Base-by-base conservation (phyloP, 2,329 filamentous ascomycete genomes). In the Cordyceps fumosorosea region DNA sequence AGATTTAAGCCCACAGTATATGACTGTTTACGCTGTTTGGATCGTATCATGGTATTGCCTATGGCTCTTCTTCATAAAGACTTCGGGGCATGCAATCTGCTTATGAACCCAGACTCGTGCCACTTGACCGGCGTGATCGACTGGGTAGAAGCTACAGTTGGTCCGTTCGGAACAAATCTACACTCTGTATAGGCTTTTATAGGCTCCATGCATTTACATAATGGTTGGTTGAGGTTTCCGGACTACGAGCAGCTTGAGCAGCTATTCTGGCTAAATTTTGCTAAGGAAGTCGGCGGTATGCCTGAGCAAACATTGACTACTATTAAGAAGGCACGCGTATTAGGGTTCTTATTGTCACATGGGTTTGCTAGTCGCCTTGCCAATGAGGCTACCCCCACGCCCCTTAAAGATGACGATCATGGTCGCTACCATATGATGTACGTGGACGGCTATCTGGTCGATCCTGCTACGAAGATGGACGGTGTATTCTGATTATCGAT, bases 111-210 rank as follows among this genome's bases (percentile, higher is more conserved):
- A 37, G 56, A 16, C 50, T 66, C 73, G 34, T 77, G 70, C 66
- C 71, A 74, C 66, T 63, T 79, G 3, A 67, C 68, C 37, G 75
- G 76, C 1, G 74, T 78, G 12, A 69, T 79, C 61, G 75, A 78
- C 68, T 79, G 73, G 75, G 72, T 75, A 0, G 74, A 78, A 65
- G 72, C 75, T 4, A 68, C 72, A 54, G 69, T 78, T 32, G 58
- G 69, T n/a, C 74, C 76, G 10, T 79, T 79, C 64, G 75, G 76
- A 3, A 40, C 72, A 0, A 77, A 77, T 56, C 67, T 78, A 1
- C 66, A 76, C 62, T 73, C 71, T 14, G 62, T 76, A 1, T 65
- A 77, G 60, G 45, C 40, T 45, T 62, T 78, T 22, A 72, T 67
- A 34, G 68, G 72, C 26, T 71, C 73, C 60, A 59, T 77, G n/a